Conservation (phyloP, 1,139 yeast genomes). For the Debaryomycetaceae sp. region DNA sequence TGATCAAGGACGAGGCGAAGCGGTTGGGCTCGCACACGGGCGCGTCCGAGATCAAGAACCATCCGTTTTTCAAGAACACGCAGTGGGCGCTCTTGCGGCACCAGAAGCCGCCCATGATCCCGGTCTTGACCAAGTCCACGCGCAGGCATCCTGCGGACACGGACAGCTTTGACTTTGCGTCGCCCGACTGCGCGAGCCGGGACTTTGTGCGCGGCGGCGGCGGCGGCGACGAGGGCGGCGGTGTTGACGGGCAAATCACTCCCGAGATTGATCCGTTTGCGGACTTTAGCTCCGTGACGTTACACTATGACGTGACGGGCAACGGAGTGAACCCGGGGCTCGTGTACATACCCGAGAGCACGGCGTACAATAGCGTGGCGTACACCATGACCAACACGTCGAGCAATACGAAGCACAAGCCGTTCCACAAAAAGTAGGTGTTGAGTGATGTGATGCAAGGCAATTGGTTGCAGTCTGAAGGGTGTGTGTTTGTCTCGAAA, state of each 20-base stretch:
- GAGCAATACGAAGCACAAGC: conserved; percentile 17
- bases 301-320: conserved; percentile 54
- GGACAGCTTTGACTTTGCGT: conserved; percentile 16
- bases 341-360: conserved; percentile 32
- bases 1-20: conserved; percentile 81
- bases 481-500: too few relatives aligned
- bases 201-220: conserved; percentile 5
- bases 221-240: conserved; percentile 1
- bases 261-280: conserved; percentile 63
- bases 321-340: conserved; percentile 21
- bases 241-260: conserved; percentile 9
- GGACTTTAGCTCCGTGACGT: conserved; percentile 78
- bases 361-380: conserved; percentile 54
- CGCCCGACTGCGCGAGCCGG: conserved; percentile 2
- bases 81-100: conserved; percentile 94
- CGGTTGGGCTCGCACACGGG: conserved; percentile 87
- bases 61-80: conserved; percentile 77
- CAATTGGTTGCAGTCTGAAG: too few relatives aligned
- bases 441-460: too few relatives aligned
- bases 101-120: conserved; percentile 91
- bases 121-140: conserved; percentile 54
- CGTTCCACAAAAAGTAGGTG: too few relatives aligned
- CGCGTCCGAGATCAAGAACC: conserved; percentile 87
- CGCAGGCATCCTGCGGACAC: conserved; percentile 16
- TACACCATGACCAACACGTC: conserved; percentile 40